Base-by-base conservation (phyloP, 768 basidiomycete species). In the Chalciporus pseudorubinellus region DNA sequence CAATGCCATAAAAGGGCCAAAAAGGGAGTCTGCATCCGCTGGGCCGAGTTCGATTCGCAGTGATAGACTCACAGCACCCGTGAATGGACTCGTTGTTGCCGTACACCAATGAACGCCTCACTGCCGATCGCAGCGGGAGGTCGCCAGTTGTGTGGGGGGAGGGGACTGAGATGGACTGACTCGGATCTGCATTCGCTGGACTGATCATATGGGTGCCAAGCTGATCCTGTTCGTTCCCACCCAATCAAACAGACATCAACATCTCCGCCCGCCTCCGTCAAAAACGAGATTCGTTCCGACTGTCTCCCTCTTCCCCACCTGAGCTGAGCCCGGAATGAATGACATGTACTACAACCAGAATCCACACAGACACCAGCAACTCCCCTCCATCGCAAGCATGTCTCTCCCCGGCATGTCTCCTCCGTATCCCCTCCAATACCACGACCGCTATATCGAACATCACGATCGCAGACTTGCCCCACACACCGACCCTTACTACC, bases 231-330 rank as follows among this genome's bases (percentile, higher is more conserved):
- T 26, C 29, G 13, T 56, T 58, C 57, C 51, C 56, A 57, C 55
- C 51, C 21, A 48, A 43, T 60, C 53, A 64, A 63, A 61, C 41
- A 63, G 41, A 44, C 39, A 48, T 45, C 62, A 58, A 58, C 59
- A 55, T 26, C 43, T 20, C 11, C 22, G 45, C 39, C 42, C 22
- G 21, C 51, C 46, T 55, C 40, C 10, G 29, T 29, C 29, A 29
- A 29, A 29, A 29, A 39, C 38, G 33, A 34, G 10, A 33, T 33
- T 33, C 31, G 16, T n/a, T 16, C 7, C 33, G 16, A 16, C 14
- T n/a, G 16, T 36, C 36, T 31, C 26, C 44, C 40, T 34, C 22
- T 34, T 44, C 34, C 39, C 51, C 41, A 29, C 24, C 43, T 20
- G 24, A 24, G 7, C 7, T 24, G 24, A 24, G 24, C 36, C 31